Evolutionary conservation across 495 filamentous ascomycete species (phyloP).

Genomic region (Xylaria telfairii): DNA sequence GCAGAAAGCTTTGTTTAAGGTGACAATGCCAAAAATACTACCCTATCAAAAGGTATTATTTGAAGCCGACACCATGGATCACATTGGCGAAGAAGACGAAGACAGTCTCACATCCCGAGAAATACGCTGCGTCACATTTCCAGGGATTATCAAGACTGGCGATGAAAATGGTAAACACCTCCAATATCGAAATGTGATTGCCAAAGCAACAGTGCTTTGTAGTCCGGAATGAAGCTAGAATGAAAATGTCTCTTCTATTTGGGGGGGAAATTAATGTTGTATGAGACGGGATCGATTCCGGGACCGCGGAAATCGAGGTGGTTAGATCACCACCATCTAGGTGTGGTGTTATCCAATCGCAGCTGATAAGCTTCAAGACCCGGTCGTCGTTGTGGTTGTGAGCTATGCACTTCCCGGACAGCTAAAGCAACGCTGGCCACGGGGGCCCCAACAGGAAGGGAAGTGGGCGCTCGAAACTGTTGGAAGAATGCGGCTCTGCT

Average conservation of each 20-base stretch:
- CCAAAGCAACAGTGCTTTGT: slow-evolving; percentile 61
- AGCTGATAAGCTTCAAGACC: neutral
- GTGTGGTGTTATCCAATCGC: slow-evolving; percentile 6
- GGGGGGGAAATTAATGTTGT: slow-evolving; percentile 2
- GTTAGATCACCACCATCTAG: neutral
- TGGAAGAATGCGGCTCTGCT: slow-evolving; percentile 24
- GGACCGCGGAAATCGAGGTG: slow-evolving; percentile 10
- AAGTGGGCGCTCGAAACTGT: slow-evolving; percentile 11
- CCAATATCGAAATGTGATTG: slow-evolving; percentile 61
- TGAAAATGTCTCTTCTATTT: slow-evolving; percentile 19
- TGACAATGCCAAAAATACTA: slow-evolving; percentile 57
- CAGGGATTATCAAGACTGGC: slow-evolving; percentile 59
- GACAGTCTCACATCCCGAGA: slow-evolving; percentile 51
- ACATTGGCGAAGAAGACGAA: slow-evolving; percentile 63
- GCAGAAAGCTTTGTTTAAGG: slow-evolving; percentile 59
- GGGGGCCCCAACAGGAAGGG: neutral
- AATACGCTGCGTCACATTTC: slow-evolving; percentile 58
- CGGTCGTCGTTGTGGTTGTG: neutral
- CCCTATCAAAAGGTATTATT: slow-evolving; percentile 56
- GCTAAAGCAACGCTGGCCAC: slow-evolving; percentile 12
- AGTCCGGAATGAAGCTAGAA: slow-evolving; percentile 47
- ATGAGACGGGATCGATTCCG: slow-evolving; percentile 30
- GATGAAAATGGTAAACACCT: slow-evolving; percentile 61
- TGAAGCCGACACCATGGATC: slow-evolving; percentile 59
- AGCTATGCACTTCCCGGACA: slow-evolving; percentile 11